Base-by-base conservation (phyloP, 352 stramenopile species). In the Phytophthora vignae region DNA sequence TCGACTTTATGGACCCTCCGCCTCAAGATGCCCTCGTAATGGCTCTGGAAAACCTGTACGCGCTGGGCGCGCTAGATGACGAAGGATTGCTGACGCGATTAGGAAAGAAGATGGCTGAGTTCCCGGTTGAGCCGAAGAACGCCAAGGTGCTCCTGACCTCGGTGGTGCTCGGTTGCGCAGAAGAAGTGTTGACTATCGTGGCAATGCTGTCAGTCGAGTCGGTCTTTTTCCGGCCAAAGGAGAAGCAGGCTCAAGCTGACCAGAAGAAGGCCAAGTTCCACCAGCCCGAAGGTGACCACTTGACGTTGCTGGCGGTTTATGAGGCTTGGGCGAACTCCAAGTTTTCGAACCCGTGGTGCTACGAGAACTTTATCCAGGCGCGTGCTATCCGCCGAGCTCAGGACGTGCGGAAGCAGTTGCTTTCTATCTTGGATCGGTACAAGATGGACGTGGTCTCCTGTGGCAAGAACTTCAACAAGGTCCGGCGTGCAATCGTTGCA, bases 1-100 rank as follows among this genome's bases (percentile, higher is more conserved):
- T 99, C 79, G 98, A 99, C 79, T 99, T 99, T 64, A 99, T 99
- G 96, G 98, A 99, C 74, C 98, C 98, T 21, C 98, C 98, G 4
- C 96, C 98, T 19, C 87, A 99, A 46, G 94, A 99, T 64, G 98
- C 98, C 31, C 81, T 99, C 17, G 92, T 99, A 3, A 97, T 95
- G 61, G 98, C 98, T 7, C 96, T 99, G 52, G 97, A 99, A 77
- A 97, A 93, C n/a, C 83, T 99, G 3, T 99, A 99, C 61, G 95
- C 92, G 0, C 82, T 99, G 0, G 98, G 98, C 38, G 98, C 98
- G 9, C 77, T 99, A 6, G 98, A 99, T 75, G 98, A 99, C 50
- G 98, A 99, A 90, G 92, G 91, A 0, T 64, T 96, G 58, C 78
- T 97, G 21, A 97, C 91, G 10, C 79, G 95, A 29, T 77, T 99